These are phyloP conservation scores for Pulicaria dysenterica DNA, from an alignment of 129 eudicot genomes.

Conservation along the genomic window DNA sequence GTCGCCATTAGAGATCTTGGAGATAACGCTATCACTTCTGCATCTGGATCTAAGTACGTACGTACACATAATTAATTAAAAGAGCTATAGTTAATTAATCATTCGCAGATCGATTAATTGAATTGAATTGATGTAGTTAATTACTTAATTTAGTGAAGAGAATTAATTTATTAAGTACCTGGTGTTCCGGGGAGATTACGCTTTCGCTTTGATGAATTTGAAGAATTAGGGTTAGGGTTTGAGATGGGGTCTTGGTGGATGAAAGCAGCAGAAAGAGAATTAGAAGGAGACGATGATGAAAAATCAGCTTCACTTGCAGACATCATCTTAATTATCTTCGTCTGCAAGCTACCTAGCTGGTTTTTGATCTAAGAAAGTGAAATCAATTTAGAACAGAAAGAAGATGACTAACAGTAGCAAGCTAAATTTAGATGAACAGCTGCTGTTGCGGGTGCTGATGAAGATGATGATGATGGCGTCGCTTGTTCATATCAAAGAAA, in stretches of 20 bases:
- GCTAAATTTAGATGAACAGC: conserved; percentile 12
- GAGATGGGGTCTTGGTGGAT: conserved; percentile 37
- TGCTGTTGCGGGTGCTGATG: not conserved
- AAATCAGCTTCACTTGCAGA: conserved; percentile 33
- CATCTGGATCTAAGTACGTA: conserved; percentile 67
- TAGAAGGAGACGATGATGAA: conserved; percentile 35
- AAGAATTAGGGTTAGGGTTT: conserved; percentile 47
- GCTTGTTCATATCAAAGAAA: not conserved
- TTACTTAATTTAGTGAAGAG: not conserved
- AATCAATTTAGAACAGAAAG: conserved; percentile 4
- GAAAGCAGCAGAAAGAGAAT: conserved; percentile 34
- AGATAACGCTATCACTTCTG: conserved; percentile 87
- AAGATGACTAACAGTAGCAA: conserved; percentile 8
- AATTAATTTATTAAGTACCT: conserved; percentile 12
- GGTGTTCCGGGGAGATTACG: conserved; percentile 43
- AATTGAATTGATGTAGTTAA: not conserved
- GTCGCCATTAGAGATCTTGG: conserved; percentile 86
- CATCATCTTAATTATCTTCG: conserved; percentile 16
- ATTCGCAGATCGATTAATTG: too few species aligned
- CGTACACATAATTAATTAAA: conserved; percentile 10
- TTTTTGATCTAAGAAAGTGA: conserved; percentile 10
- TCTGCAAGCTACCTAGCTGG: conserved; percentile 2
- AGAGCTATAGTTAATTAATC: too few species aligned
- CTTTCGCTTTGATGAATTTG: conserved; percentile 38
- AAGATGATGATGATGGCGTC: conserved; percentile 7